Base-by-base conservation (phyloP, 768 basidiomycete species). In the Boletus vinaceobasis region DNA sequence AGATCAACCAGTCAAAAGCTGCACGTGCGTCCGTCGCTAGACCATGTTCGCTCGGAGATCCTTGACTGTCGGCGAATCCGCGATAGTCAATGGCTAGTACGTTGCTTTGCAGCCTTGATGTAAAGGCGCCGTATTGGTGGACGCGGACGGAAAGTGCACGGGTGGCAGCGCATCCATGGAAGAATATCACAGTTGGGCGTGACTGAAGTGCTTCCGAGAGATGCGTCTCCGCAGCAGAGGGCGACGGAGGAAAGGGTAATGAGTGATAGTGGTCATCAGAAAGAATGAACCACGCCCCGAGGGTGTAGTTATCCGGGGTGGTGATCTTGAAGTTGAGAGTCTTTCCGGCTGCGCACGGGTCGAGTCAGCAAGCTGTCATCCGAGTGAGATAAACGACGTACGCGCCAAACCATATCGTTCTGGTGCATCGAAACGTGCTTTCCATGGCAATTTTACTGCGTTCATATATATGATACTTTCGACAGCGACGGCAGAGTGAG, bases 81-180 rank as follows among this genome's bases (percentile, higher is more conserved):
- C 95, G 83, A 67, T 98, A 98, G 71, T 98, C 96, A 35, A 92
- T 83, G 1, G 84, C 85, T 23, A 98, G 74, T 15, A 97, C 86
- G 67, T 95, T 95, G n/a, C 80, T 81, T 15, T 75, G 74, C 7
- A 91, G 73, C 1, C 86, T 80, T 4, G 85, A 79, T 0, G 88
- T 79, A 63, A 87, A 86, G 0, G 80, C 77, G n/a, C 77, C 71
- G 65, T 92, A 92, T 39, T 85, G 78, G 17, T 77, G 78, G 17
- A 94, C 75, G 11, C 95, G 87, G 38, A 77, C 79, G 2, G 73
- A 58, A 7, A 81, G 76, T 0, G 90, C 90, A 14, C 95, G 83
- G 0, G 89, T 93, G 0, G 78, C 94, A 1, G 86, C 87, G 58
- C 96, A 96, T 11, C 96, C 96, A 60, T 98, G 96, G 42, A 95